Conservation (phyloP, 1,139 yeast genomes). For the Candida buenavistaensis region DNA sequence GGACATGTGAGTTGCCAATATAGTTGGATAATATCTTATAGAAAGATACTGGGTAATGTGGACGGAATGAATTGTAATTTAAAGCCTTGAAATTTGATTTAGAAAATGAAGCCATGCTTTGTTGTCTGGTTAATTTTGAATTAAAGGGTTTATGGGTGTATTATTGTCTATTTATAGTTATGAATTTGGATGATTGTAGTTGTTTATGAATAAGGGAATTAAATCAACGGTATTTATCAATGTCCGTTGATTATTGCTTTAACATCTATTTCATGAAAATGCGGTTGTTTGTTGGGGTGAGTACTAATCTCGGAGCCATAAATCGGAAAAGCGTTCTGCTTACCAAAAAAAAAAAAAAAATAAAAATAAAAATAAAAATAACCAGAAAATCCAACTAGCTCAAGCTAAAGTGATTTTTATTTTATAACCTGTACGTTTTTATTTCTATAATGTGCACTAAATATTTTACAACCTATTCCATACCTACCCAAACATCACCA, state of each 20-base stretch:
- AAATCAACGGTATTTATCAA: neutral
- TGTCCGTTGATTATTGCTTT: too few species aligned
- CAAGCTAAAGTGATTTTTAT: too few species aligned
- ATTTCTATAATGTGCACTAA: too few species aligned
- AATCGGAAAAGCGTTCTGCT: too few species aligned
- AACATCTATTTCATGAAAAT: too few species aligned
- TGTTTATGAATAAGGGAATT: neutral
- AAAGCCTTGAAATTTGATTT: slow-evolving; percentile 57
- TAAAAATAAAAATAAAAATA: too few species aligned
- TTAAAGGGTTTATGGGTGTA: neutral
- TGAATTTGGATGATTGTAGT: neutral
- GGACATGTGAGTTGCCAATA: slow-evolving; percentile 17
- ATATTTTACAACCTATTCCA: too few species aligned
- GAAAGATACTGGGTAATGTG: slow-evolving; percentile 60
- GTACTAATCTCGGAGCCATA: too few species aligned
- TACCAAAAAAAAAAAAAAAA: too few species aligned
- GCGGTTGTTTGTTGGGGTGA: too few species aligned
- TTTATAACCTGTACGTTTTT: too few species aligned
- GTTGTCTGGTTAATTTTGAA: slow-evolving; percentile 4
- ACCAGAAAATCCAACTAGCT: too few species aligned
- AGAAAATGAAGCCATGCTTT: slow-evolving; percentile 64
- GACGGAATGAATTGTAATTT: slow-evolving; percentile 62
- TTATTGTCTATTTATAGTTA: slow-evolving; percentile 1
- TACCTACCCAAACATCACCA: slow-evolving; percentile 39
- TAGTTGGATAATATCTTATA: slow-evolving; percentile 42